Percentiles rank a stretch among this genome's conserved stretches.
Evolutionary conservation across 2,329 filamentous ascomycete species (phyloP).

Genomic region (Colletotrichum aenigma): DNA sequence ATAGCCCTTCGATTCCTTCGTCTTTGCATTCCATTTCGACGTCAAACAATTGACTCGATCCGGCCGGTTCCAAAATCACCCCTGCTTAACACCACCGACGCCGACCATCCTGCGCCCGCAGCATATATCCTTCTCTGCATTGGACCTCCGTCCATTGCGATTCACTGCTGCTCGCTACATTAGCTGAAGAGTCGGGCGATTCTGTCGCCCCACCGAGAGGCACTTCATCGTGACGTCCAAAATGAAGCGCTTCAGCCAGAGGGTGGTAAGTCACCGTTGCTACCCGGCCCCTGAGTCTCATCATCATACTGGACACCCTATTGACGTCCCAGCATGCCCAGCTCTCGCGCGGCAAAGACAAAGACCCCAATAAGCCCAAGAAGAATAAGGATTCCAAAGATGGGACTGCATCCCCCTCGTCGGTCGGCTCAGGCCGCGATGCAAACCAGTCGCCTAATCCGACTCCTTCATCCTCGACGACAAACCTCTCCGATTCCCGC

Average conservation of each 20-base stretch:
- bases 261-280: constrained; percentile 75
- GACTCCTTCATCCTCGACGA: constrained; percentile 89
- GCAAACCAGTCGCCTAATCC: constrained; percentile 64
- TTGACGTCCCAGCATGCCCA: constrained; percentile 62
- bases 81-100: neutral
- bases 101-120: neutral
- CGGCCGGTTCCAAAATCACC: neutral
- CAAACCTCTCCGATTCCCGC: constrained; percentile 82
- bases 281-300: constrained; percentile 3
- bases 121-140: neutral
- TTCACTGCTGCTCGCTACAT: neutral
- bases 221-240: constrained; percentile 45
- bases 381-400: constrained; percentile 76
- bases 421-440: constrained; percentile 54
- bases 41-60: neutral
- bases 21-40: neutral
- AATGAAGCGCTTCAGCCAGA: constrained; percentile 98
- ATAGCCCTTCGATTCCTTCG: neutral
- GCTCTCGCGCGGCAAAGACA: constrained; percentile 92
- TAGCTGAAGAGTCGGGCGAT: constrained; percentile 15
- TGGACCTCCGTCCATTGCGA: constrained; percentile 10
- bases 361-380: constrained; percentile 84
- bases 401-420: constrained; percentile 81
- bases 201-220: constrained; percentile 16
- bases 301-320: constrained; percentile 22